Base-by-base conservation (phyloP, 768 basidiomycete species). In the Phaeotremella skinneri region DNA sequence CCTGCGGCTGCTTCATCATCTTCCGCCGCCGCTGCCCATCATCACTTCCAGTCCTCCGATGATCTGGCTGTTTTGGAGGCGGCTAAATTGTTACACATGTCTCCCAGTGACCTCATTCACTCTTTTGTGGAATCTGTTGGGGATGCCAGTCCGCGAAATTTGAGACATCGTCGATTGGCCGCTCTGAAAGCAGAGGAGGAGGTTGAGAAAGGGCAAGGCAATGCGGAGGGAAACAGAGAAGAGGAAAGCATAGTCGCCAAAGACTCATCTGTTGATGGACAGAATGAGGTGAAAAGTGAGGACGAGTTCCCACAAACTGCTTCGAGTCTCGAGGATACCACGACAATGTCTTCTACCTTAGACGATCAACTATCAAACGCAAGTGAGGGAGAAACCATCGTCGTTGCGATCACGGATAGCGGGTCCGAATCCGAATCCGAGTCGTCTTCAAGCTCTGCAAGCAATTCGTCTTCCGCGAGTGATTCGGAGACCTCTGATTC, bases 51-150 rank as follows among this genome's bases (percentile, higher is more conserved):
- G 26, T 63, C 70, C 21, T 60, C 67, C 20, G 65, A 69, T 39
- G 65, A 72, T 29, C 56, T 65, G 4, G 59, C 67, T 29, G 51
- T 63, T 5, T 58, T 61, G 34, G 70, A 66, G 25, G 70, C 67
- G 3, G 63, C 59, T 1, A 21, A 61, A 27, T 31, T 66, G 30
- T 34, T 63, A 41, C 26, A 30, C 53, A 34, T 52, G 20, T 23
- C 61, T 42, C 20, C 39, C 5, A 45, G 41, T 34, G 30, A 31
- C 11, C 43, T 45, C 39, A 52, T 26, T 9, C 3, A 23, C 1
- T 55, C 34, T n/a, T 21, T 37, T 13, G 11, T 59, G 23, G 52
- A 55, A 21, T 13, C 11, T 45, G 7, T 6, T 9, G 43, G 9
- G 11, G 52, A 17, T 5, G 56, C 54, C 1, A 58, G 56, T 37